Base-by-base conservation (phyloP, 257 asterid species). In the Fraxinus cuspidata region DNA sequence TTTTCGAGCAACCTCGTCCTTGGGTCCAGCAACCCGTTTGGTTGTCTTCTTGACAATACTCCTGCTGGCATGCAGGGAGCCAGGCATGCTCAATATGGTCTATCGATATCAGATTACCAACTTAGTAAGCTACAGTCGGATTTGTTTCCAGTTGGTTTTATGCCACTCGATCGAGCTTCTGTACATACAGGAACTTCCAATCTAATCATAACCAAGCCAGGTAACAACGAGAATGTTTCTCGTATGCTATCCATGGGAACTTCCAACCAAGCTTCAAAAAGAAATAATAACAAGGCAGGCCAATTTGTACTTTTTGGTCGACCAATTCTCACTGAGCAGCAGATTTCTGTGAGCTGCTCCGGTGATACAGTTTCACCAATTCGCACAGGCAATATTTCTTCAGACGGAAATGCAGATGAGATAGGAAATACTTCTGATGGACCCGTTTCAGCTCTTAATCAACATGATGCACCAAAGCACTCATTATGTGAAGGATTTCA, bases 51-150 rank as follows among this genome's bases (percentile, higher is more conserved):
- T 11, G 89, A 86, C 89, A 89, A 81, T 82, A 87, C 87, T 86
- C 93, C 96, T 89, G 97, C 97, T 85, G 96, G 97, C 98, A 94
- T 94, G 94, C 98, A 88, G 92, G 92, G 92, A 91, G 98, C 98
- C 98, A 94, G 98, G 98, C 98, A 94, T 78, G 89, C 92, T 84
- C 97, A 83, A 84, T 88, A 86, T 67, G 93, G 91, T 81, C 77
- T 90, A 74, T 82, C 97, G 7, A 77, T 86, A 80, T 81, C 98
- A 28, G 90, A 89, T 81, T 79, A 81, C 80, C 94, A 89, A 64
- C 73, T 84, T 81, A 88, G 81, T 78, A 86, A 87, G 78, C 64
- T 86, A 72, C 91, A 84, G n/a, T 75, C 88, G 28, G 79, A 88
- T 78, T 78, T 86, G 65, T 85, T 84, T 78, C 89, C 88, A 1